Evolutionary conservation across 768 basidiomycete genomes (phyloP).

Genomic region (Podaxis sp.): DNA sequence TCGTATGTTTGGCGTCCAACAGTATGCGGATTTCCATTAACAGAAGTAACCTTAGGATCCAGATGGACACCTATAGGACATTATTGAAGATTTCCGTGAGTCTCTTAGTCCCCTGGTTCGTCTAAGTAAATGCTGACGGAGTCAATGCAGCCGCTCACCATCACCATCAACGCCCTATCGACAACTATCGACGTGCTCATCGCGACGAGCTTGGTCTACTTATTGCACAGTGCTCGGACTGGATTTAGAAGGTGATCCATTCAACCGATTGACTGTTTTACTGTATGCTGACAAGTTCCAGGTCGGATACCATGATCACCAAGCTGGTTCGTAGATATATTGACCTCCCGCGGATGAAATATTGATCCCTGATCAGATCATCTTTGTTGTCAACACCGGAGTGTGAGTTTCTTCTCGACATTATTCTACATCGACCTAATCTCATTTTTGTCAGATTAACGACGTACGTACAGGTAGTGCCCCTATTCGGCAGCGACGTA

Average conservation of each 20-base stretch:
- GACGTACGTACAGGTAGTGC: conserved; percentile 20
- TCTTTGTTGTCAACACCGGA: conserved; percentile 54
- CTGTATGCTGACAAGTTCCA: conserved; percentile 5
- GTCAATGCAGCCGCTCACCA: conserved; percentile 36
- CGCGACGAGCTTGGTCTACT: conserved; percentile 37
- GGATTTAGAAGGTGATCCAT: conserved; percentile 41
- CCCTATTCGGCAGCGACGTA: not conserved
- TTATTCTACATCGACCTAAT: conserved; percentile 5
- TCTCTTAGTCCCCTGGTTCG: not conserved
- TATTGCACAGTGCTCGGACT: conserved; percentile 45
- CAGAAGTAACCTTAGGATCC: conserved; percentile 23
- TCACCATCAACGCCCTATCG: conserved; percentile 47
- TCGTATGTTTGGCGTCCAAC: conserved; percentile 27
- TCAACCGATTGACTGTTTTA: not conserved
- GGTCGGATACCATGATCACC: conserved; percentile 49
- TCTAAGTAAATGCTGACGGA: not conserved
- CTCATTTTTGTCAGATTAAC: conserved; percentile 25
- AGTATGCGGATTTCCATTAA: not conserved
- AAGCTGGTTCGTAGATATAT: conserved; percentile 28
- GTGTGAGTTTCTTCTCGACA: conserved; percentile 25
- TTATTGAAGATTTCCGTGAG: conserved; percentile 32
- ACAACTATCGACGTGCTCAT: conserved; percentile 46
- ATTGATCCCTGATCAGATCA: conserved; percentile 26
- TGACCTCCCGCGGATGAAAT: not conserved
- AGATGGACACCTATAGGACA: conserved; percentile 30